Base-by-base conservation (phyloP, 2,329 filamentous ascomycete species). In the Metarhizium guizhouense region DNA sequence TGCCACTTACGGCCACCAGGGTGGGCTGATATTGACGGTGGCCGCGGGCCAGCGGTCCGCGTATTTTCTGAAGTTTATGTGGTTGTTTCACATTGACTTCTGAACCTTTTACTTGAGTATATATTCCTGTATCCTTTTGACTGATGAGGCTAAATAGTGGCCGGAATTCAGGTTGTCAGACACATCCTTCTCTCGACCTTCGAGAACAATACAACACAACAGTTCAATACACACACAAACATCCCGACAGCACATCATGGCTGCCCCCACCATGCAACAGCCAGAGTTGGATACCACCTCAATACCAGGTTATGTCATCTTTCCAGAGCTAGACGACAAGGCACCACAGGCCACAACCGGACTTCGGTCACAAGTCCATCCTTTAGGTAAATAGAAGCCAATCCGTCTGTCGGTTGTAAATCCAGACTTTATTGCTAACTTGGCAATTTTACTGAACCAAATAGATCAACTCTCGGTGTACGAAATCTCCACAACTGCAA, bases 401-500 rank as follows among this genome's bases (percentile, higher is more conserved):
- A 25, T 4, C 25, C 25, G 25, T 25, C 25, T 25, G 25, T 25
- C 25, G 25, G 25, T 25, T 3, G 25, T 25, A 25, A 25, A 25
- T 25, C 25, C 25, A 20, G 18, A 13, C 14, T 16, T 13, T 30
- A 14, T 5, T 20, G 10, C 25, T 29, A 48, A 29, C 25, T 30
- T 25, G 5, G 8, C 0, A 25, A 20, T 25, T 25, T n/a, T 25
- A 3, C 45, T 14, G 11, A 30, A 48, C 42, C 4, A 29, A 29
- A 29, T 73, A 69, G 79, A 80, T 64, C 79, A 74, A 61, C 75
- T 85, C 56, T 77, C 73, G 51, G 67, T 79, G 62, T 72, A 79
- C 43, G 82, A 85, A 67, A 81, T 82, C 20, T 70, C 72, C 55
- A 65, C 68, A 20, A 76, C 80, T 45, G 72, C 74, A 47, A 76